Conservation (phyloP, 306 rosid species). For the Quercus ilex region DNA sequence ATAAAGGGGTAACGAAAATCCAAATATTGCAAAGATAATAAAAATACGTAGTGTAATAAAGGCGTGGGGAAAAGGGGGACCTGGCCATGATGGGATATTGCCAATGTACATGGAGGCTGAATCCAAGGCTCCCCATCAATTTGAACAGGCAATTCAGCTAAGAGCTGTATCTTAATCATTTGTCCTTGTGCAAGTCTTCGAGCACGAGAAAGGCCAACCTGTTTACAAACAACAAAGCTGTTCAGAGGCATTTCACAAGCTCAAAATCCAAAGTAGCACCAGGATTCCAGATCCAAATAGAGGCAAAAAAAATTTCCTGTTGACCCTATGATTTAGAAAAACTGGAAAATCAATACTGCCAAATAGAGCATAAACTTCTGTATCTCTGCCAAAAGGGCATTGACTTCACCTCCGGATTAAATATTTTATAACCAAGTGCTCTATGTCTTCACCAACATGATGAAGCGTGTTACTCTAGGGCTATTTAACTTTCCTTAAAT, state of each 20-base stretch:
- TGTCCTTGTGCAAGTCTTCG: conserved; percentile 97
- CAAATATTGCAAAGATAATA: not conserved
- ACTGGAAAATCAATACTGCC: not conserved
- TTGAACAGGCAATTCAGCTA: conserved; percentile 84
- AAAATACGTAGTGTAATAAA: not conserved
- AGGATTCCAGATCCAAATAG: not conserved
- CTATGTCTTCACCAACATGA: not conserved
- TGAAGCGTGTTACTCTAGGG: not conserved
- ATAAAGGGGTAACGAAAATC: not conserved
- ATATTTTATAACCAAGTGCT: not conserved
- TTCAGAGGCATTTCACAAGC: conserved; percentile 19
- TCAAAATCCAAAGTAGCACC: not conserved
- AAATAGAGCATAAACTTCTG: not conserved
- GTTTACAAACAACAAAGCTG: conserved; percentile 22
- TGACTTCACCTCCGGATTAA: not conserved
- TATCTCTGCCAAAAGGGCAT: not conserved
- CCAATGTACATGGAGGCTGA: conserved; percentile 72
- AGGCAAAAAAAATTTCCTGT: not conserved
- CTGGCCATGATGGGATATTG: conserved; percentile 93
- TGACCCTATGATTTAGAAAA: not conserved
- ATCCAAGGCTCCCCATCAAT: conserved; percentile 99
- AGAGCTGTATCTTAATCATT: conserved; percentile 76
- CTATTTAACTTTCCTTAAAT: not conserved
- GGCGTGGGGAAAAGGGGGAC: conserved; percentile 39
- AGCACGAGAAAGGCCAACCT: conserved; percentile 99